Evolutionary conservation across 768 basidiomycete species (phyloP).

Genomic region (Leccinum subtestaceum): DNA sequence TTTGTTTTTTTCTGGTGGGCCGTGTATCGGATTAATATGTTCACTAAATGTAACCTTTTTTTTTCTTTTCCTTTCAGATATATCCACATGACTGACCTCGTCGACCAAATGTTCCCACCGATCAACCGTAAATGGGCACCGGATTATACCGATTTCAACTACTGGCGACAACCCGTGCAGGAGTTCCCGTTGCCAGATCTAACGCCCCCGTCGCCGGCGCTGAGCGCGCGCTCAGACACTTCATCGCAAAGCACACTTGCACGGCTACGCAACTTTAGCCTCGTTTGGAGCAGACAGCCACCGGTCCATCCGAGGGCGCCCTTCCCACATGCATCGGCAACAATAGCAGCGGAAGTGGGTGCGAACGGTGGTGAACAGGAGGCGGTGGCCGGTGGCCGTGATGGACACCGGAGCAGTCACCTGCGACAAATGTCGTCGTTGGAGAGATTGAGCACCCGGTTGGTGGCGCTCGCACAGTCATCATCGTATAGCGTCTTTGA

Average conservation of each 20-base stretch:
- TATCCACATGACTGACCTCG: conserved; percentile 98
- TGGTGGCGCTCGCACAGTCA: conserved; percentile 46
- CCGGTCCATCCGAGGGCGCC: conserved; percentile 25
- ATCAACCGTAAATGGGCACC: conserved; percentile 85
- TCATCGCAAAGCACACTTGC: conserved; percentile 71
- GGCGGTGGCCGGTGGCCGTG: not conserved
- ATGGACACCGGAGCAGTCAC: conserved; percentile 38
- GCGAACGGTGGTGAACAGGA: not conserved
- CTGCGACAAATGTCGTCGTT: conserved; percentile 75
- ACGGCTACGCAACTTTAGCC: conserved; percentile 73
- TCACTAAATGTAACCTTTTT: not conserved
- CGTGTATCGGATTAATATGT: not conserved
- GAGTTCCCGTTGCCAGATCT: conserved; percentile 79
- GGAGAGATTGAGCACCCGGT: conserved; percentile 62
- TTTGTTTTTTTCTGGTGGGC: not conserved
- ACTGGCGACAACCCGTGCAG: conserved; percentile 81
- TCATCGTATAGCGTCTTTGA: conserved; percentile 30
- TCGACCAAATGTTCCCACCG: conserved; percentile 99
- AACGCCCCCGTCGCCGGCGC: conserved; percentile 84
- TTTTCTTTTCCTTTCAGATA: conserved; percentile 50
- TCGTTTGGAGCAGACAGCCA: conserved; percentile 50
- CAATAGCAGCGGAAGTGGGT: not conserved
- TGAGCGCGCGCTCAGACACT: conserved; percentile 90
- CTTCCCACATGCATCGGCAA: conserved; percentile 26
- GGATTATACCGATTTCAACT: conserved; percentile 97